A percentile compares a stretch with the other conserved stretches of the same genome.
Evolutionary conservation across 495 filamentous ascomycete genomes (phyloP).

Genomic region (Daldinia concentrica): DNA sequence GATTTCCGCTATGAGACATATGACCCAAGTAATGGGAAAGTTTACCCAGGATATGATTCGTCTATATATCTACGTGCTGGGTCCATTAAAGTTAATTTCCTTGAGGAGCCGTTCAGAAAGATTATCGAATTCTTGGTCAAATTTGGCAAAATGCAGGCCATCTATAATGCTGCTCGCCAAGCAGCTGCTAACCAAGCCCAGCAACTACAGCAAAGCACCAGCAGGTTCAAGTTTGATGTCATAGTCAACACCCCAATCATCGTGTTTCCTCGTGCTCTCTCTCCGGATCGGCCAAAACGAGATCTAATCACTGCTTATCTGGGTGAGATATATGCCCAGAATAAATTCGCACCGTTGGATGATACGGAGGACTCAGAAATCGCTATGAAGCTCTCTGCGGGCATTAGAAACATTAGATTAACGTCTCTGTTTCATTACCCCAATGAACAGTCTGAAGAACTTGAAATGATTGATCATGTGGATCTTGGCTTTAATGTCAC

Average conservation of each 20-base stretch:
- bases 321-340: constrained; percentile 96
- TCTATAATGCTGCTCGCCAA: constrained; percentile 95
- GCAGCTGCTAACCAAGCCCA: constrained; percentile 95
- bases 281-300: constrained; percentile 63
- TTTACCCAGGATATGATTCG: constrained; percentile 94
- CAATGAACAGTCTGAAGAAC: constrained; percentile 76
- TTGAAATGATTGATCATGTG: constrained; percentile 96
- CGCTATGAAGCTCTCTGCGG: constrained; percentile 89
- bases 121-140: constrained; percentile 98
- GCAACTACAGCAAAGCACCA: constrained; percentile 88
- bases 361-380: constrained; percentile 73
- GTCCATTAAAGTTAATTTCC: constrained; percentile 94
- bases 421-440: constrained; percentile 90
- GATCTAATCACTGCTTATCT: constrained; percentile 92
- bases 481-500: constrained; percentile 92
- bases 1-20: constrained; percentile 98
- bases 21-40: constrained; percentile 70
- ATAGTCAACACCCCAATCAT: constrained; percentile 93
- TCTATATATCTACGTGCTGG: constrained; percentile 88
- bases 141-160: constrained; percentile 98
- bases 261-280: constrained; percentile 83
- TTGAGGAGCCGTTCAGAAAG: constrained; percentile 96
- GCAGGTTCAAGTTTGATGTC: constrained; percentile 91
- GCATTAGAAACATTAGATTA: constrained; percentile 88
- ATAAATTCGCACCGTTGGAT: constrained; percentile 84